Base-by-base conservation (phyloP, 2,329 filamentous ascomycete species). In the Fonsecaea nubica region DNA sequence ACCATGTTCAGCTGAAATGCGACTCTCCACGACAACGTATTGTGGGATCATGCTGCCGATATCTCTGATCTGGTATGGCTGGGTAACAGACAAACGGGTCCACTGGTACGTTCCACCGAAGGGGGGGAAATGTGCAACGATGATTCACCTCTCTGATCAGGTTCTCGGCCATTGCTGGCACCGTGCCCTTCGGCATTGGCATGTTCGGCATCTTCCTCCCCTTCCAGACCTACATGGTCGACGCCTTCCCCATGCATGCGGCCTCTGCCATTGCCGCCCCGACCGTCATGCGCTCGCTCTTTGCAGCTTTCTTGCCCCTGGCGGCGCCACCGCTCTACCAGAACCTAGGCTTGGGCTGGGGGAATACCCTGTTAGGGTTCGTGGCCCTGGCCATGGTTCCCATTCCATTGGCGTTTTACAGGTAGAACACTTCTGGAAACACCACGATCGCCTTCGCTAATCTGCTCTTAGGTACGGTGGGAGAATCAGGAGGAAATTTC, bases 281-380 rank as follows among this genome's bases (percentile, higher is more conserved):
- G 7, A 83, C 84, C 0, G 81, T 87, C 3, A 77, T 87, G 36
- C 78, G 86, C 33, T 85, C 82, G 0, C 76, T 88, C 62, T 80
- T 83, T 0, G 86, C 84, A 0, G 87, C 87, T 4, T 77, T 86
- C 0, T 82, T 90, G 1, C 88, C 88, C 0, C 77, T 90, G 1
- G 87, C 86, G 10, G 88, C 87, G 0, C 77, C 82, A 0, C 78
- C 81, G 73, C 73, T 86, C 81, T 85, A 83, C 64, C 62, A 72
- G 0, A 72, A 73, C 1, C 75, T 85, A 1, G 82, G 82, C 0
- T 77, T 83, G 48, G 83, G 82, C 3, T 84, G 82, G 82, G 83
- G 83, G 0, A 84, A 83, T 62, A 80, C 79, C 75, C 74, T 88
- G 76, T 69, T 90, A 75, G 83, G 84, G 71, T 84, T 88, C 58